These are phyloP conservation scores for Metahyphopichia silvanorum DNA, from an alignment of 805 yeast genomes.

Conservation along the genomic window DNA sequence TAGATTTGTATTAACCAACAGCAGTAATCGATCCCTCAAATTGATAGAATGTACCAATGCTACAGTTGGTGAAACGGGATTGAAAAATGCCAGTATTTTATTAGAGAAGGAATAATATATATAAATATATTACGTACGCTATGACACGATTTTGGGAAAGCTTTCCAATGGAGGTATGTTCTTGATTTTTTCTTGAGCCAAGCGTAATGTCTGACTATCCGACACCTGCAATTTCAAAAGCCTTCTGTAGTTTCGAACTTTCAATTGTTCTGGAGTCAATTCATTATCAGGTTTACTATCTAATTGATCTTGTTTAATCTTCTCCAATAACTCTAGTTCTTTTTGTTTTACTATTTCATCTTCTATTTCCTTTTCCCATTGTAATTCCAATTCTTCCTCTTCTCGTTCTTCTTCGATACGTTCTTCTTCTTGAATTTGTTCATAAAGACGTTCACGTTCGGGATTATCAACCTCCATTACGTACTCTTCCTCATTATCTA, in stretches of 20 bases:
- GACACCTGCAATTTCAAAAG: background rate
- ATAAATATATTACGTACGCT: background rate
- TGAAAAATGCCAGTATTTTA: constrained; percentile 77
- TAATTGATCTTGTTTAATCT: background rate
- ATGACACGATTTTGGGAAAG: background rate
- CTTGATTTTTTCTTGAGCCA: background rate
- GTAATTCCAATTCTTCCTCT: constrained; percentile 6
- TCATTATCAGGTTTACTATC: background rate
- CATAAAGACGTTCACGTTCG: constrained; percentile 5
- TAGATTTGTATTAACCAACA: constrained; percentile 29
- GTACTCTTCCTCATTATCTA: constrained; percentile 3
- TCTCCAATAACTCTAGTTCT: background rate
- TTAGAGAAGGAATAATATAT: constrained; percentile 47
- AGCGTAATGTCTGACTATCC: too few species aligned
- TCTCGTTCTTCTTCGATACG: constrained; percentile 7
- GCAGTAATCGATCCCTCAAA: constrained; percentile 41
- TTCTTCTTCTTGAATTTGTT: constrained; percentile 6
- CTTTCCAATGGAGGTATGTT: background rate
- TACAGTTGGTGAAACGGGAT: constrained; percentile 70
- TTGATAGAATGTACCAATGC: constrained; percentile 55
- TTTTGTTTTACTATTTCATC: background rate
- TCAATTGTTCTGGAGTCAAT: background rate
- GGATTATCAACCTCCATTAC: constrained; percentile 5
- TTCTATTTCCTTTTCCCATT: background rate
- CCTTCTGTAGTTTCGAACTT: background rate